Percentiles rank a stretch among this genome's conserved stretches.
Evolutionary conservation across 257 asterid genomes (phyloP).

Genomic region (Solanum microdontum): DNA sequence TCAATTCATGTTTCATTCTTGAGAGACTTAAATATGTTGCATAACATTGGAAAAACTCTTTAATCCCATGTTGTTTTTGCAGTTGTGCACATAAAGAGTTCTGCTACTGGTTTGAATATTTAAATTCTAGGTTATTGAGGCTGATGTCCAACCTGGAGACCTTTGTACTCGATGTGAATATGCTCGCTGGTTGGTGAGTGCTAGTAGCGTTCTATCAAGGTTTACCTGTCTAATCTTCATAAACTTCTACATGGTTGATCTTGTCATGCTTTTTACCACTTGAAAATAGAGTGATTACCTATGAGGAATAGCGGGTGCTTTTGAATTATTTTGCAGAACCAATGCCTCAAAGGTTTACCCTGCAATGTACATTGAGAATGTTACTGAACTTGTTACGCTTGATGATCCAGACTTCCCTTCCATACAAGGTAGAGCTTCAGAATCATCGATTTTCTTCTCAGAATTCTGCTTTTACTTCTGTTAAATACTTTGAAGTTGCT

Average conservation of each 20-base stretch:
- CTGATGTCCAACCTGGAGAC: slow-evolving; percentile 84
- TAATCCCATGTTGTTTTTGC: background rate
- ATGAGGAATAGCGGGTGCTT: background rate
- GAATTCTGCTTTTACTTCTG: background rate
- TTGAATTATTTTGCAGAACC: slow-evolving; percentile 31
- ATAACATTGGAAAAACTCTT: background rate
- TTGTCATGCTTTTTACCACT: background rate
- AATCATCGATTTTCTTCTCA: slow-evolving; percentile 4
- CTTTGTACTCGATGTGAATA: slow-evolving; percentile 89
- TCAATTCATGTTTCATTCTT: background rate
- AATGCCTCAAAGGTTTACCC: slow-evolving; percentile 83
- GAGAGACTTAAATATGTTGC: background rate
- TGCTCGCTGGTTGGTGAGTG: slow-evolving; percentile 90
- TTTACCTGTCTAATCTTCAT: slow-evolving; percentile 7
- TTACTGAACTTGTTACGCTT: slow-evolving; percentile 82
- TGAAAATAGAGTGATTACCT: background rate
- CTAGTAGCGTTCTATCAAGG: slow-evolving; percentile 88
- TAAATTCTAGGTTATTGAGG: slow-evolving; percentile 64
- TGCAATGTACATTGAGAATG: slow-evolving; percentile 91
- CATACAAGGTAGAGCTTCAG: slow-evolving; percentile 63
- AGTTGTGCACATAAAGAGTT: background rate
- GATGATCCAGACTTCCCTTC: slow-evolving; percentile 86
- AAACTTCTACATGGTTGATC: background rate
- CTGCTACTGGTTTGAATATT: slow-evolving; percentile 31
- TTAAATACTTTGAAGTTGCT: background rate